These are phyloP conservation scores for Trichoderma gamsii DNA, from an alignment of 495 filamentous ascomycete species.

Conservation along the genomic window DNA sequence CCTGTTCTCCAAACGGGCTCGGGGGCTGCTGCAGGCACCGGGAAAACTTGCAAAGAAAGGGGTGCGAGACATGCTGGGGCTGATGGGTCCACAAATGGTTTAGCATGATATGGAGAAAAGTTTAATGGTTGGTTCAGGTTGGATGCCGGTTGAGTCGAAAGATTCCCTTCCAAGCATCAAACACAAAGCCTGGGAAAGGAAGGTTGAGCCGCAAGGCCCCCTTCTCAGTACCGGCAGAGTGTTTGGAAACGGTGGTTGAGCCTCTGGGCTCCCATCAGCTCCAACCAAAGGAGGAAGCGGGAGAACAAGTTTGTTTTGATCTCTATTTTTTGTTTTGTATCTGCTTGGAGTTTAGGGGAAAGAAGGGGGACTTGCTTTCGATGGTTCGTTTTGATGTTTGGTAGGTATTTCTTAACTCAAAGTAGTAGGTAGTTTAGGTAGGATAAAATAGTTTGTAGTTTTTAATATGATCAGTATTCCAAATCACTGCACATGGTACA, in stretches of 20 bases:
- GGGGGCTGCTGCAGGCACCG: constrained; percentile 27
- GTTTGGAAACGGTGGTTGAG: no score
- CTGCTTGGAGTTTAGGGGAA: no score
- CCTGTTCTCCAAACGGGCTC: constrained; percentile 32
- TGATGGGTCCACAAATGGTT: constrained; percentile 34
- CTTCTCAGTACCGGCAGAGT: no score
- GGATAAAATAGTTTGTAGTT: no score
- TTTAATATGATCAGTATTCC: not conserved
- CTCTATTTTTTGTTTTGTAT: no score
- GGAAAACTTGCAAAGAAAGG: constrained; percentile 31
- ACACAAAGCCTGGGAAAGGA: no score
- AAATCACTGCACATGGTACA: not conserved
- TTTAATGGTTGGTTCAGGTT: not conserved
- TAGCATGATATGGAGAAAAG: not conserved
- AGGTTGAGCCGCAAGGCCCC: no score
- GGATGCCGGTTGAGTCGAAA: not conserved
- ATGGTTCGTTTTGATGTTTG: not conserved
- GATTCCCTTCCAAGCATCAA: not conserved
- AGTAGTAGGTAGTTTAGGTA: no score
- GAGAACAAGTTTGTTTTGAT: not conserved
- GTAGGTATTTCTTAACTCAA: not conserved
- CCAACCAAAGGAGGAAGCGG: no score
- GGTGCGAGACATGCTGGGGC: constrained; percentile 35
- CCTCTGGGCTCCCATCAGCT: no score
- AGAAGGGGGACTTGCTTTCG: no score